A percentile compares a stretch with the other conserved stretches of the same genome.
phyloP scores from a whole-genome alignment of 495 filamentous ascomycete genomes.

The Cercophora samala region DNA sequence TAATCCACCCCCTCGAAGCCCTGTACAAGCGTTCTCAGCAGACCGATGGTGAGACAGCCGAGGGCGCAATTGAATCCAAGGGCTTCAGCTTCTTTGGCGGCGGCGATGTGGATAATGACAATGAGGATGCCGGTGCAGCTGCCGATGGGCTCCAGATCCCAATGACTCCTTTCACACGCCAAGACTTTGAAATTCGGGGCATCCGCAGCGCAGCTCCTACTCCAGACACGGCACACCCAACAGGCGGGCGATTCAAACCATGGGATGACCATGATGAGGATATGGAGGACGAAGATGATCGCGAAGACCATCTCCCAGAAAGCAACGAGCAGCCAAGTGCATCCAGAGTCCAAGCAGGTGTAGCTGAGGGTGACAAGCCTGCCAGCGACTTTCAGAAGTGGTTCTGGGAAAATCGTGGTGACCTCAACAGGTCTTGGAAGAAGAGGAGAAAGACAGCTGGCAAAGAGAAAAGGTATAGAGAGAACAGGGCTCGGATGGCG shows the following conservation, averaged over 20 bases:
- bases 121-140: constrained; percentile 44
- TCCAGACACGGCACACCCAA: constrained; percentile 82
- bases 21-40: constrained; percentile 73
- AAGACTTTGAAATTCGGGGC: constrained; percentile 69
- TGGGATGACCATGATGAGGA: constrained; percentile 45
- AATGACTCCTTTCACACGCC: constrained; percentile 75
- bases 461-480: constrained; percentile 84
- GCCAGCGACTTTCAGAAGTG: constrained; percentile 75
- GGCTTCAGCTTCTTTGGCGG: constrained; percentile 52
- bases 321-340: constrained; percentile 33
- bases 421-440: constrained; percentile 90
- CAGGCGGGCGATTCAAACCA: constrained; percentile 47
- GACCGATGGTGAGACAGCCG: constrained; percentile 24
- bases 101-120: constrained; percentile 43
- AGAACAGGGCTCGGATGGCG: constrained; percentile 64
- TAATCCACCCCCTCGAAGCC: constrained; percentile 83
- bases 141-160: constrained; percentile 47
- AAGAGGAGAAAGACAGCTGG: constrained; percentile 70
- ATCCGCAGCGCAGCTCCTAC: constrained; percentile 86
- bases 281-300: constrained; percentile 32
- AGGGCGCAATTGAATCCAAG: constrained; percentile 27
- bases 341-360: constrained; percentile 22
- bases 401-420: constrained; percentile 90
- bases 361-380: constrained; percentile 27
- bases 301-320: constrained; percentile 29